Percentiles rank a stretch among this genome's conserved stretches.
Conservation (phyloP, 768 basidiomycete genomes). For the Podaxis sp. region DNA sequence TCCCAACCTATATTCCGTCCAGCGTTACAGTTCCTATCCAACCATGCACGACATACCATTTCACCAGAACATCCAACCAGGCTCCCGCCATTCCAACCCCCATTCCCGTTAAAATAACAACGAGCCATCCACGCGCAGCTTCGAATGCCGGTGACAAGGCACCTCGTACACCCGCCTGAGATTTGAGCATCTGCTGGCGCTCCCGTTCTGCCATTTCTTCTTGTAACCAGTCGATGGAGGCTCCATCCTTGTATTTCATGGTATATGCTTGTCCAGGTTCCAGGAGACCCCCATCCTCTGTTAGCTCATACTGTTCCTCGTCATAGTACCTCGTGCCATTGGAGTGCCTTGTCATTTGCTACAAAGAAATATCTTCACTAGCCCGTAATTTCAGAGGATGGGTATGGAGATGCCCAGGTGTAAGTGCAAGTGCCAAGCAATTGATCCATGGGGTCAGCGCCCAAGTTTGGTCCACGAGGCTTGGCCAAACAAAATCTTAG, state of each 20-base stretch:
- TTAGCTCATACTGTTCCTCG: slow-evolving; percentile 39
- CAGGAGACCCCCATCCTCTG: slow-evolving; percentile 36
- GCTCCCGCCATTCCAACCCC: slow-evolving; percentile 68
- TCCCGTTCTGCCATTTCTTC: slow-evolving; percentile 63
- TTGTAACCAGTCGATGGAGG: slow-evolving; percentile 65
- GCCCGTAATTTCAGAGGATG: not conserved
- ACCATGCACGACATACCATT: slow-evolving; percentile 44
- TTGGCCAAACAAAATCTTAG: slow-evolving; percentile 3
- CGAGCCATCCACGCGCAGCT: slow-evolving; percentile 58
- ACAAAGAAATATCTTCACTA: not conserved
- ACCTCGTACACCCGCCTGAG: slow-evolving; percentile 53
- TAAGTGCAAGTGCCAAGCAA: not conserved
- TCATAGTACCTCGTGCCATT: not conserved
- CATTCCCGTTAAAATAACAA: slow-evolving; percentile 61
- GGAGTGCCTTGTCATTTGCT: not conserved
- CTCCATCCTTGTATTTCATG: slow-evolving; percentile 51
- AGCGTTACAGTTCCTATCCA: not conserved
- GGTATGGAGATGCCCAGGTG: not conserved
- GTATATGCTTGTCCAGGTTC: slow-evolving; percentile 22
- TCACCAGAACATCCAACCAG: slow-evolving; percentile 69
- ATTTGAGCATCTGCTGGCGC: slow-evolving; percentile 42
- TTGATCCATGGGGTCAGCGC: too few species aligned
- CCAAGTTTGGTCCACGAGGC: slow-evolving; percentile 10
- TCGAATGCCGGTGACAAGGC: slow-evolving; percentile 51
- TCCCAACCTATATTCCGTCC: slow-evolving; percentile 43